Conservation (phyloP, 2,329 filamentous ascomycete species). For the Penicillium sp. region DNA sequence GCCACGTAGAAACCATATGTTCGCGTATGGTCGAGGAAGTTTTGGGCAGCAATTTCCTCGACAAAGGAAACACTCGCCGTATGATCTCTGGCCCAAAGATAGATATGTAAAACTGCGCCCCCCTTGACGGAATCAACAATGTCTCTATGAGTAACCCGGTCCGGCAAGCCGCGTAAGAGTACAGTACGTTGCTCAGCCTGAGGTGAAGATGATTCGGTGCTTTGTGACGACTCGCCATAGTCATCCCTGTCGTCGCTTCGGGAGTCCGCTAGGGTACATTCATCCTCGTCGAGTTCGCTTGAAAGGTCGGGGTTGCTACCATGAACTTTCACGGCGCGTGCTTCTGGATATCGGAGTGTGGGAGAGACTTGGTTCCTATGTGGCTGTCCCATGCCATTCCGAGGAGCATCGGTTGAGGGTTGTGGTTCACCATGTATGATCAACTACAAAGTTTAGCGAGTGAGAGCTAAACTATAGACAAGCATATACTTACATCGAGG, state of each 20-base stretch:
- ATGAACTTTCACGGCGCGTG: neutral
- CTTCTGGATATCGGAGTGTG: neutral
- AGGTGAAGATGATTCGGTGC: conserved; percentile 22
- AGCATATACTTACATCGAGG: conserved; percentile 47
- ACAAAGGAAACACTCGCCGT: conserved; percentile 73
- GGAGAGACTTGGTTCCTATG: neutral
- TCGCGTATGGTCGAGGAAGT: conserved; percentile 69
- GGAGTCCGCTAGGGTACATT: conserved; percentile 29
- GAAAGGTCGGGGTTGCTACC: conserved; percentile 8
- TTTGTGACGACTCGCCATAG: conserved; percentile 25
- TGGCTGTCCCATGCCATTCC: neutral
- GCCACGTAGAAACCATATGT: conserved; percentile 71
- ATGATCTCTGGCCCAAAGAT: conserved; percentile 63
- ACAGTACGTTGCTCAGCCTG: conserved; percentile 47
- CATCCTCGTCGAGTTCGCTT: conserved; percentile 22
- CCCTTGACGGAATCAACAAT: conserved; percentile 69
- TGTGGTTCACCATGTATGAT: conserved; percentile 25
- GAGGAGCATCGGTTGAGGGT: neutral
- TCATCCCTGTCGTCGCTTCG: conserved; percentile 34
- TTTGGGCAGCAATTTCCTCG: conserved; percentile 63
- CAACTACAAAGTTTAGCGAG: conserved; percentile 26
- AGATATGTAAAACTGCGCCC: conserved; percentile 72
- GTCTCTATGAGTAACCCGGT: conserved; percentile 68
- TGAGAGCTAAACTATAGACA: conserved; percentile 9
- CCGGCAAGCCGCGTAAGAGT: conserved; percentile 65